phyloP scores from a whole-genome alignment of 805 yeast species.

The Candida nemodendra region DNA sequence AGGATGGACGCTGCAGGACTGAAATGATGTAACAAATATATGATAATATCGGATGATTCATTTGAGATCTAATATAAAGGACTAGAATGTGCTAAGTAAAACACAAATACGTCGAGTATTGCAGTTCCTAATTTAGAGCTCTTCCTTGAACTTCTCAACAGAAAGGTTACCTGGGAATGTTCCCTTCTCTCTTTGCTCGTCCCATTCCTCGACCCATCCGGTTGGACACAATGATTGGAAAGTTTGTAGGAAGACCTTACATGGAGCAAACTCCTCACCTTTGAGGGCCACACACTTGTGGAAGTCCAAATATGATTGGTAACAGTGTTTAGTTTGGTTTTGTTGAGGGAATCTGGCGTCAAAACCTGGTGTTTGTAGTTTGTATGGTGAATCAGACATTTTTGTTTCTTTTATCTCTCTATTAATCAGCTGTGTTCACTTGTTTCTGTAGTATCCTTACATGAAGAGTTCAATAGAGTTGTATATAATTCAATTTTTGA shows the following conservation, averaged over 20 bases:
- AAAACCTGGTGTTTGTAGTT: constrained; percentile 67
- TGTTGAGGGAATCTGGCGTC: constrained; percentile 96
- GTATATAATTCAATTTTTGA: too few relatives aligned
- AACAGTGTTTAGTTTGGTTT: constrained; percentile 98
- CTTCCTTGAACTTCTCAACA: constrained; percentile 32
- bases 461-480: too few relatives aligned
- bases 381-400: constrained; percentile 39
- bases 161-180: constrained; percentile 41
- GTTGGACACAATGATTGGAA: constrained; percentile 83
- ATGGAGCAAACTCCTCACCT: constrained; percentile 98
- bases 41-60: not conserved
- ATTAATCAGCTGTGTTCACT: too few relatives aligned
- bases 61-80: not conserved
- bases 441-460: too few relatives aligned
- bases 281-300: constrained; percentile 94
- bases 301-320: constrained; percentile 97
- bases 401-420: too few relatives aligned
- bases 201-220: constrained; percentile 86
- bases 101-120: too few relatives aligned
- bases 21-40: too few relatives aligned
- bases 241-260: constrained; percentile 90
- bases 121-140: too few relatives aligned
- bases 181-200: constrained; percentile 66
- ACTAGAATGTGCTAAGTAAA: not conserved
- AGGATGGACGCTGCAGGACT: not conserved